Evolutionary conservation across 805 yeast species (phyloP).

Genomic region (Candida suzukii): DNA sequence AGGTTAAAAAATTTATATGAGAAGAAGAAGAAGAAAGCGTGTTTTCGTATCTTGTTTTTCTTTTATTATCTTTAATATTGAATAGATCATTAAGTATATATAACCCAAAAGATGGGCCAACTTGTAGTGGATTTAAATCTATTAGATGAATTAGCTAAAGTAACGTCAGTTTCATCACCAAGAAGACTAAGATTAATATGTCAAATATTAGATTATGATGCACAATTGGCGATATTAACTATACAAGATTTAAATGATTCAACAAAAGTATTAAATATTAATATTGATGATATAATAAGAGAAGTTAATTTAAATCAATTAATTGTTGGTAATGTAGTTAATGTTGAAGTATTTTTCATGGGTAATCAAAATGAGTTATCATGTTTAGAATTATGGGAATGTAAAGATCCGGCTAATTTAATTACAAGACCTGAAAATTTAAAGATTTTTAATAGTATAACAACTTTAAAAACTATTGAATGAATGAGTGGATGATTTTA

Average conservation of each 20-base stretch:
- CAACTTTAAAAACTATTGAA: not conserved
- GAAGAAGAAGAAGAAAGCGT: too few species aligned
- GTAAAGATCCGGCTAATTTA: not conserved
- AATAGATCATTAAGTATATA: too few species aligned
- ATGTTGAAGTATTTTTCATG: slow-evolving; percentile 12
- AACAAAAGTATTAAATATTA: not conserved
- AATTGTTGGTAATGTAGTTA: slow-evolving; percentile 15
- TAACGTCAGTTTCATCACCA: slow-evolving; percentile 6
- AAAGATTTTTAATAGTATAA: not conserved
- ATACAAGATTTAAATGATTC: not conserved
- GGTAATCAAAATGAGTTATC: slow-evolving; percentile 3
- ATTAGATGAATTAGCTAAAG: slow-evolving; percentile 3
- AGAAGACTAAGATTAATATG: slow-evolving; percentile 14
- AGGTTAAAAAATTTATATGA: too few species aligned
- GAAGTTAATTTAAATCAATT: not conserved
- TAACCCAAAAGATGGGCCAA: slow-evolving; percentile 18
- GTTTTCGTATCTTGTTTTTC: too few species aligned
- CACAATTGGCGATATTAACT: not conserved
- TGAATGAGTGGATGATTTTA: not conserved
- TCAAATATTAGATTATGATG: slow-evolving; percentile 13
- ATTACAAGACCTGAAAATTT: not conserved
- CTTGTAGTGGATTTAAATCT: slow-evolving; percentile 11
- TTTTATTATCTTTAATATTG: too few species aligned
- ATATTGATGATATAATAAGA: not conserved
- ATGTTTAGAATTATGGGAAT: slow-evolving; percentile 10